phyloP scores from a whole-genome alignment of 129 eudicot species.

The Arctium minus region DNA sequence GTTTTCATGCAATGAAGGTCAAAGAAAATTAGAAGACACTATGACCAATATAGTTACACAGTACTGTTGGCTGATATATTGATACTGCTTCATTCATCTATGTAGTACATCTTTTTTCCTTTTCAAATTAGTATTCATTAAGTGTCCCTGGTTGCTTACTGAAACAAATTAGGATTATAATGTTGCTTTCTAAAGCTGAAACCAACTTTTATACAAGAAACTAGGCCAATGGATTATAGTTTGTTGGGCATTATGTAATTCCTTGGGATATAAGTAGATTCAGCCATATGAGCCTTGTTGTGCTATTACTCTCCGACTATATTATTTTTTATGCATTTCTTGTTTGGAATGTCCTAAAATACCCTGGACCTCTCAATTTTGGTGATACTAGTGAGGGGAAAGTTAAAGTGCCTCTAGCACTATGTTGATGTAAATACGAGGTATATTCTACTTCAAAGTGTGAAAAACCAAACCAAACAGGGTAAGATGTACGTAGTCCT shows the following conservation, averaged over 20 bases:
- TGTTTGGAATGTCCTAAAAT: neutral
- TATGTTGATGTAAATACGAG: neutral
- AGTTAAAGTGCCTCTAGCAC: neutral
- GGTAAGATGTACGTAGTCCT: neutral
- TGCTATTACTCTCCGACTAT: neutral
- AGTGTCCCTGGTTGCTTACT: neutral
- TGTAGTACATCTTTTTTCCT: neutral
- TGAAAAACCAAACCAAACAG: neutral
- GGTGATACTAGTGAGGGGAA: neutral
- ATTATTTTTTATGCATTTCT: neutral
- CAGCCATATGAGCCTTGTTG: neutral
- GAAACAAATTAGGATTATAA: neutral
- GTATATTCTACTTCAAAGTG: neutral
- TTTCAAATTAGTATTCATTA: neutral
- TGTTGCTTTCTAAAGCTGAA: conserved; percentile 4
- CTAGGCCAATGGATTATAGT: neutral
- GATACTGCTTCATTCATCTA: neutral
- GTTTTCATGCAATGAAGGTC: neutral
- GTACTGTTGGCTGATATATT: neutral
- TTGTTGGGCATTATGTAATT: conserved; percentile 11
- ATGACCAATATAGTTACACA: neutral
- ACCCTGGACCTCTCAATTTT: neutral
- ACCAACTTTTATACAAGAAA: neutral
- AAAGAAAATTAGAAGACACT: neutral
- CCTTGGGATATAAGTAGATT: neutral